Percentiles rank a stretch among this genome's conserved stretches.
These are phyloP conservation scores for Sporormia fimetaria DNA, from an alignment of 495 filamentous ascomycete genomes.

Conservation along the genomic window DNA sequence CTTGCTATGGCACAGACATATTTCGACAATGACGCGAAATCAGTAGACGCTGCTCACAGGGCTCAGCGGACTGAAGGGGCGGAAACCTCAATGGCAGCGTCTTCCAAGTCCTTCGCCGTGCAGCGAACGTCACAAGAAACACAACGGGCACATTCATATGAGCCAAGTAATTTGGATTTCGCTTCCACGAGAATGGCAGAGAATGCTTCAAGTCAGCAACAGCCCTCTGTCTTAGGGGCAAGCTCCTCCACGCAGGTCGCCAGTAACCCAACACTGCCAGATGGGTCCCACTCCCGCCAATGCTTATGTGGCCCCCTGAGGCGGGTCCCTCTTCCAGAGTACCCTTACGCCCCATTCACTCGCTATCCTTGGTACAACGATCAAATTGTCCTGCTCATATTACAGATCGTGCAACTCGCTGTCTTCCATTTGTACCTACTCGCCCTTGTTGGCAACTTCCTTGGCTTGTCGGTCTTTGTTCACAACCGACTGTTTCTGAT, in stretches of 20 bases:
- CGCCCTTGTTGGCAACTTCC: slow-evolving; percentile 4
- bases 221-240: too few species aligned
- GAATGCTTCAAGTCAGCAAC: too few species aligned
- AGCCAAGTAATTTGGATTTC: too few species aligned
- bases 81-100: too few species aligned
- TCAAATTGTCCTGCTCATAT: slow-evolving; percentile 7
- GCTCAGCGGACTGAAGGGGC: too few species aligned
- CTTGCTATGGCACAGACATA: slow-evolving; percentile 15
- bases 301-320: too few species aligned
- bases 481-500: slow-evolving; percentile 14
- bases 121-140: too few species aligned
- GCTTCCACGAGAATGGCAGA: too few species aligned
- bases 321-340: slow-evolving; percentile 6
- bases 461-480: slow-evolving; percentile 10
- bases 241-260: too few species aligned
- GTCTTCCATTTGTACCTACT: slow-evolving; percentile 11
- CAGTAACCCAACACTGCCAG: slow-evolving; percentile 1
- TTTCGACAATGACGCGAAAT: slow-evolving; percentile 9
- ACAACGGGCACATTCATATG: too few species aligned
- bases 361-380: slow-evolving; percentile 7
- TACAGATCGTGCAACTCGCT: slow-evolving; percentile 8
- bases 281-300: not conserved
- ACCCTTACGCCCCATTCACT: slow-evolving; percentile 5
- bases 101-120: too few species aligned
- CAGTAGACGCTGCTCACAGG: not conserved